Percentiles rank a stretch among this genome's conserved stretches.
Conservation (phyloP, 257 asterid species). For the Salvia hispanica region DNA sequence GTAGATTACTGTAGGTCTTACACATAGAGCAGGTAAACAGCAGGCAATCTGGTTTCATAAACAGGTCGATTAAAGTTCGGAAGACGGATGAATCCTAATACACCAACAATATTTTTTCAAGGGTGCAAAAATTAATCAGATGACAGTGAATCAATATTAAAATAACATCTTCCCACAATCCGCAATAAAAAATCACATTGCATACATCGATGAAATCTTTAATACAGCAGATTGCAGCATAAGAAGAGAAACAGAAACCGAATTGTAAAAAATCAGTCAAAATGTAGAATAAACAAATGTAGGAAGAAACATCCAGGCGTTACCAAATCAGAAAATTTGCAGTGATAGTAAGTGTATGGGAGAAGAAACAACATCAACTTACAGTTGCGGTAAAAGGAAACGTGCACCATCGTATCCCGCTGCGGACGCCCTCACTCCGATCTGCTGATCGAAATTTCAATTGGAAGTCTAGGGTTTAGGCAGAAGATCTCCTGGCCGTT, state of each 20-base stretch:
- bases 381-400: slow-evolving; percentile 48
- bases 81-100: neutral
- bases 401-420: slow-evolving; percentile 47
- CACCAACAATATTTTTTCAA: neutral
- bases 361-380: slow-evolving; percentile 14
- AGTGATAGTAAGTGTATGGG: neutral
- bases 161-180: neutral
- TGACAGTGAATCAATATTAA: neutral
- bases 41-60: too few relatives aligned
- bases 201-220: neutral
- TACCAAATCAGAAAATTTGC: neutral
- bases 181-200: neutral
- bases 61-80: neutral
- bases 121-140: neutral
- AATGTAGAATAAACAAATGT: neutral
- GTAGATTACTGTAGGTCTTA: neutral
- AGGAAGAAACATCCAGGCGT: neutral
- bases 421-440: slow-evolving; percentile 36
- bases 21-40: neutral
- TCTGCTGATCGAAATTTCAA: slow-evolving; percentile 21
- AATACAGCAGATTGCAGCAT: neutral
- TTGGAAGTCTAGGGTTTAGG: slow-evolving; percentile 20
- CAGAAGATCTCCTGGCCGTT: too few relatives aligned
- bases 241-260: neutral
- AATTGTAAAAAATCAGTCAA: neutral